Conservation (phyloP, 495 filamentous ascomycete species). For the Choiromyces venosus region DNA sequence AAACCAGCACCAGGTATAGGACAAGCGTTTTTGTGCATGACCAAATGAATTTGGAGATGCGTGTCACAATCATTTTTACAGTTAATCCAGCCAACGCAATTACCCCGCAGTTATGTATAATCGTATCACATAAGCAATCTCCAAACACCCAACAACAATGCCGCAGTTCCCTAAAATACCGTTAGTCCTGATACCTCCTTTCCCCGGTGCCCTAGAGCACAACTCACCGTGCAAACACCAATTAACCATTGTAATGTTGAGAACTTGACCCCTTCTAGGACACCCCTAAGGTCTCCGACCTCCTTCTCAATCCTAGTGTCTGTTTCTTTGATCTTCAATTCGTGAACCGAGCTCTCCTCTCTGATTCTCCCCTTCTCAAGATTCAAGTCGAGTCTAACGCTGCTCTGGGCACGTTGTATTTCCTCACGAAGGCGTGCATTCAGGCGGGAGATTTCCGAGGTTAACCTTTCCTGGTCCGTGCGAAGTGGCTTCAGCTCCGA, state of each 20-base stretch:
- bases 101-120: not conserved
- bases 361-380: conserved; percentile 94
- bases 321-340: conserved; percentile 97
- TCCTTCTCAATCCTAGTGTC: conserved; percentile 98
- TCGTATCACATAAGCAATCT: conserved; percentile 60
- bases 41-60: not conserved
- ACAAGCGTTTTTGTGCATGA: not conserved
- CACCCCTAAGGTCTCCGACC: conserved; percentile 80
- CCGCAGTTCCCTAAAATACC: conserved; percentile 60
- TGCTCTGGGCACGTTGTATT: conserved; percentile 85
- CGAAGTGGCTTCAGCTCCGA: conserved; percentile 83
- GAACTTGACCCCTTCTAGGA: conserved; percentile 96
- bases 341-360: conserved; percentile 93
- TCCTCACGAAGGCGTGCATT: conserved; percentile 85
- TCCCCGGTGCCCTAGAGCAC: not conserved
- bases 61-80: not conserved
- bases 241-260: conserved; percentile 97
- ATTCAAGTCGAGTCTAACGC: conserved; percentile 85
- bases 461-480: conserved; percentile 83
- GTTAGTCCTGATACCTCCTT: not conserved
- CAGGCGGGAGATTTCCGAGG: conserved; percentile 90
- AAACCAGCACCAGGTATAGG: not conserved
- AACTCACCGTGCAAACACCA: conserved; percentile 75
- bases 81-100: not conserved
- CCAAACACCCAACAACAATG: conserved; percentile 93